Percentiles rank a stretch among this genome's conserved stretches.
phyloP scores from a whole-genome alignment of 495 filamentous ascomycete genomes.

The Parathielavia hyrcaniae region DNA sequence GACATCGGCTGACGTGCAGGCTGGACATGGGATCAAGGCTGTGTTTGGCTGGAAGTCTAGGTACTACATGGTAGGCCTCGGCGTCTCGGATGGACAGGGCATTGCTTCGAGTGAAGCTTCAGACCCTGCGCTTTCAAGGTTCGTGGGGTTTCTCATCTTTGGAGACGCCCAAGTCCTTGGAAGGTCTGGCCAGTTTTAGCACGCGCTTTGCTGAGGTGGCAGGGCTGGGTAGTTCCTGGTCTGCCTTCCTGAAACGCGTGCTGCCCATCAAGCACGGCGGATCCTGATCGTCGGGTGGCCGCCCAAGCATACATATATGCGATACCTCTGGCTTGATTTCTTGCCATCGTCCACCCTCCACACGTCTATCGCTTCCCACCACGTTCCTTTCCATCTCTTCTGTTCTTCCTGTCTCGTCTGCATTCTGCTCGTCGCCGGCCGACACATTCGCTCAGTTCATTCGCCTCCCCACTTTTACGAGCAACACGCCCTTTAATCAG shows the following conservation, averaged over 20 bases:
- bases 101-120: background rate
- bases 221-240: constrained; percentile 1
- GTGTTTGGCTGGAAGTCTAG: background rate
- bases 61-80: background rate
- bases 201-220: background rate
- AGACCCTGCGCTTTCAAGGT: background rate
- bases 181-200: background rate
- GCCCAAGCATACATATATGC: constrained; percentile 35
- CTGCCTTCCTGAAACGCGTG: constrained; percentile 25
- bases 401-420: constrained; percentile 2
- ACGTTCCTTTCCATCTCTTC: constrained; percentile 14
- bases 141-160: background rate
- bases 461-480: constrained; percentile 18
- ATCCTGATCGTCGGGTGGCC: constrained; percentile 24
- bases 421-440: constrained; percentile 28
- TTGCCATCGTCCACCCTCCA: constrained; percentile 20
- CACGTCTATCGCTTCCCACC: constrained; percentile 18
- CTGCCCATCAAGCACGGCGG: constrained; percentile 23
- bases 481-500: constrained; percentile 13
- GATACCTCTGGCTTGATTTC: constrained; percentile 17
- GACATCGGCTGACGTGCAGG: background rate
- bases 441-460: constrained; percentile 20
- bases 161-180: background rate
- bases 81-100: constrained; percentile 10
- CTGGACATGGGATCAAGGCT: background rate